phyloP scores from a whole-genome alignment of 1,139 yeast species.

The Blastobotrys persicus region DNA sequence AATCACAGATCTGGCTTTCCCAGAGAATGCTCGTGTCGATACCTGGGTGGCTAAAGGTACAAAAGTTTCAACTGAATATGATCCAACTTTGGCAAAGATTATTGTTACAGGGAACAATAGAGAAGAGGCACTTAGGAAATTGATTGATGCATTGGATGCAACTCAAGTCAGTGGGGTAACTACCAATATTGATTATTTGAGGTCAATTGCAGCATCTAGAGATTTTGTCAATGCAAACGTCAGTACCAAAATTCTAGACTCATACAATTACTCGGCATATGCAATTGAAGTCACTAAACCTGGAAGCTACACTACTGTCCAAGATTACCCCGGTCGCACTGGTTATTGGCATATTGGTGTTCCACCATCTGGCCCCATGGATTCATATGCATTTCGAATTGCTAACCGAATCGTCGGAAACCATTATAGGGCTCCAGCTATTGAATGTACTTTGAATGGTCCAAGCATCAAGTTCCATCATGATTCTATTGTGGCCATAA shows the following conservation, averaged over 20 bases:
- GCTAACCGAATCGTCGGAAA: conserved; percentile 93
- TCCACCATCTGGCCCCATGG: conserved; percentile 99
- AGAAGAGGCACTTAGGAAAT: conserved; percentile 71
- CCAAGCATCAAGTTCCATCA: conserved; percentile 83
- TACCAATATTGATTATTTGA: conserved; percentile 84
- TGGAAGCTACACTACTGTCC: conserved; percentile 93
- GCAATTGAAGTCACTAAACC: conserved; percentile 84
- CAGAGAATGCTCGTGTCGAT: conserved; percentile 83
- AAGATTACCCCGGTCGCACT: conserved; percentile 91
- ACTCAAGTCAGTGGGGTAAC: conserved; percentile 86
- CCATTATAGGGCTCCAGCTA: conserved; percentile 73
- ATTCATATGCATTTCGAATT: conserved; percentile 79
- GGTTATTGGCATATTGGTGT: conserved; percentile 91
- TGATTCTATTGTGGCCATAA: conserved; percentile 70
- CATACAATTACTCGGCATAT: conserved; percentile 73
- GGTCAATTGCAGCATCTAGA: conserved; percentile 76
- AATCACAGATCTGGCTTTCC: conserved; percentile 79
- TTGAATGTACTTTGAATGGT: conserved; percentile 85
- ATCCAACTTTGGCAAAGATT: conserved; percentile 93
- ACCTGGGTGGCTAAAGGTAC: conserved; percentile 93
- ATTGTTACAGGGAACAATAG: conserved; percentile 92
- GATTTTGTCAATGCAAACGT: conserved; percentile 84
- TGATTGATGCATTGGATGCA: conserved; percentile 78
- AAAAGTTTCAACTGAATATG: conserved; percentile 87
- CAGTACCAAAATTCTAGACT: conserved; percentile 81